Percentiles rank a stretch among this genome's conserved stretches.
These are phyloP conservation scores for Fusarium staphyleae DNA, from an alignment of 2,329 filamentous ascomycete species.

Conservation along the genomic window DNA sequence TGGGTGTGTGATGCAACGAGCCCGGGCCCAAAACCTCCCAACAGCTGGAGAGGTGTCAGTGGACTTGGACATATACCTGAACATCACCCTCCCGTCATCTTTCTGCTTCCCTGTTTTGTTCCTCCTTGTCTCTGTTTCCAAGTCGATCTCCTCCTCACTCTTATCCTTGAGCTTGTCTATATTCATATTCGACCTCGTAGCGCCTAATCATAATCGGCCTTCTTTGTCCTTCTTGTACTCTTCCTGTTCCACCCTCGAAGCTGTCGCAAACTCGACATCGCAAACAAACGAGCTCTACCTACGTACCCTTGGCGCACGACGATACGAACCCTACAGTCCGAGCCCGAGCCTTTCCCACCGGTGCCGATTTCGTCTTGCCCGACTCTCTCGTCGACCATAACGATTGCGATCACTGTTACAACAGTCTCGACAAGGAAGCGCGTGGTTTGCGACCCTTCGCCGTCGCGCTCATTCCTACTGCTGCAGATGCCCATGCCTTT, in stretches of 20 bases:
- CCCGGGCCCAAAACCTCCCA: conserved; percentile 19
- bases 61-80: conserved; percentile 13
- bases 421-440: neutral
- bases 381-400: neutral
- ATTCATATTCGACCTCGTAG: conserved; percentile 14
- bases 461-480: conserved; percentile 8
- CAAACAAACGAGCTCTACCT: conserved; percentile 9
- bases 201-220: conserved; percentile 11
- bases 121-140: conserved; percentile 9
- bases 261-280: conserved; percentile 6
- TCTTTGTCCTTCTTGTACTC: conserved; percentile 9
- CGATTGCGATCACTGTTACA: conserved; percentile 14
- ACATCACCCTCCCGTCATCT: conserved; percentile 19
- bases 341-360: neutral
- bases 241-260: neutral
- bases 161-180: conserved; percentile 5
- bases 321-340: conserved; percentile 8
- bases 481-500: conserved; percentile 33
- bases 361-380: neutral
- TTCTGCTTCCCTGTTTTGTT: conserved; percentile 16
- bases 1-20: conserved; percentile 5
- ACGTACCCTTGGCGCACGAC: conserved; percentile 9
- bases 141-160: neutral
- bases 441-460: conserved; percentile 7
- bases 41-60: conserved; percentile 13